Conservation (phyloP, 1,284 basidiomycete species). For the Farysia itapuensis region DNA sequence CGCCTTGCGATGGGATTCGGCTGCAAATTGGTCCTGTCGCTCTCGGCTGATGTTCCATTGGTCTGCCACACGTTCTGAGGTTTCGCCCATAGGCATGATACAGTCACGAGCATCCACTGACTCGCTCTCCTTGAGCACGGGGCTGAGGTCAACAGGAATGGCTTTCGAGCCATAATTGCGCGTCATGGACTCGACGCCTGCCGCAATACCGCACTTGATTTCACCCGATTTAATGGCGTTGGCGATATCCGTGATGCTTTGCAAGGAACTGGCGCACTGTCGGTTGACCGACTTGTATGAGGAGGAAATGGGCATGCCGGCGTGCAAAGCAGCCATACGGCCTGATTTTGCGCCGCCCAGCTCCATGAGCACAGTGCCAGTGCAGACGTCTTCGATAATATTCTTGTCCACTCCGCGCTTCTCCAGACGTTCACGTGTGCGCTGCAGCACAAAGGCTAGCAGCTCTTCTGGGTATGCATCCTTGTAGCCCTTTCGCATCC, state of each 20-base stretch:
- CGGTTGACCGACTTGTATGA: slow-evolving; percentile 58
- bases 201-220: slow-evolving; percentile 53
- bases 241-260: slow-evolving; percentile 60
- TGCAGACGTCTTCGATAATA: slow-evolving; percentile 59
- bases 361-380: slow-evolving; percentile 61
- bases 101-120: slow-evolving; percentile 56
- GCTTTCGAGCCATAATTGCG: slow-evolving; percentile 56
- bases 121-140: slow-evolving; percentile 48
- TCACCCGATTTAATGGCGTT: slow-evolving; percentile 55
- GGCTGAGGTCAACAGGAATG: slow-evolving; percentile 56
- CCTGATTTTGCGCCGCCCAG: slow-evolving; percentile 61
- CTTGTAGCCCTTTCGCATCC: slow-evolving; percentile 58
- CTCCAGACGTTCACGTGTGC: slow-evolving; percentile 55
- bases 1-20: slow-evolving; percentile 45
- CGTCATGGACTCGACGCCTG: slow-evolving; percentile 58
- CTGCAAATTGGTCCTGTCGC: slow-evolving; percentile 52
- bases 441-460: slow-evolving; percentile 54
- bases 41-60: slow-evolving; percentile 44
- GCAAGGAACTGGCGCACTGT: slow-evolving; percentile 60
- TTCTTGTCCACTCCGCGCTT: slow-evolving; percentile 55
- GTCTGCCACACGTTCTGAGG: slow-evolving; percentile 52
- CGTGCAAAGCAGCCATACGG: slow-evolving; percentile 60
- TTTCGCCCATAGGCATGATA: slow-evolving; percentile 58
- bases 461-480: slow-evolving; percentile 60
- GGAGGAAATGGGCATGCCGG: slow-evolving; percentile 42